Evolutionary conservation across 441 rosid genomes (phyloP), one percentile per base, ranked within the genome.

Genomic region (Kokia cookei): DNA sequence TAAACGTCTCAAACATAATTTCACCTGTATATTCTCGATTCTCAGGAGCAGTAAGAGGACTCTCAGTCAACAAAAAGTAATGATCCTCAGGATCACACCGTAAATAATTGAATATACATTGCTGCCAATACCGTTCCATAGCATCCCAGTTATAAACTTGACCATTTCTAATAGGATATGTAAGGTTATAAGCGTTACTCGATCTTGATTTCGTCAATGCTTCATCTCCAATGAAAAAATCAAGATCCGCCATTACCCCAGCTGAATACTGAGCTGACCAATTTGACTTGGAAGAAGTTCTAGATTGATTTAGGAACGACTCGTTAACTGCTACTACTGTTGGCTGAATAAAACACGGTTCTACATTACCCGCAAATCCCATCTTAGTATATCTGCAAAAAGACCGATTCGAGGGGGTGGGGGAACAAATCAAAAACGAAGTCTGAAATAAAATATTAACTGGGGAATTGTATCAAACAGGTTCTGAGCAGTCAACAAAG

Each of bases 1-100:
- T 93, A 72, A 96, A 96, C 19, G 99, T 96, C 93, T 96, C 99
- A 54, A 96, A 96, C 96, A 96, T 85, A 81, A 96, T 96, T 82
- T 96, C 99, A 42, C 98, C 99, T 0, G 97, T 91, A 69, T 91
- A 96, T 73, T 96, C 99, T 15, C 99, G 87, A 71, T 87, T 93
- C 82, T 96, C 98, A 0, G 99, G 99, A 69, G 99, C 93, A 68
- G 99, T 93, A 51, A 96, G 96, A 3, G 99, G 99, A 80, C 99
- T 92, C 82, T 93, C 99, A 1, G 99, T 96, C 83, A 96, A 86
- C 74, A 96, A 86, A 81, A 96, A 96, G 84, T 88, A 96, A 82
- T 96, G 99, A 89, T 96, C 99, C 83, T 96, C 99, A 0, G 99
- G 99, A 86, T 96, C 98, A 73, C 99, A 96, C 74, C 99, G 89